Percentiles rank a stretch among this genome's conserved stretches.
phyloP scores from a whole-genome alignment of 208 protist genomes.

The Lotmaria passim region DNA sequence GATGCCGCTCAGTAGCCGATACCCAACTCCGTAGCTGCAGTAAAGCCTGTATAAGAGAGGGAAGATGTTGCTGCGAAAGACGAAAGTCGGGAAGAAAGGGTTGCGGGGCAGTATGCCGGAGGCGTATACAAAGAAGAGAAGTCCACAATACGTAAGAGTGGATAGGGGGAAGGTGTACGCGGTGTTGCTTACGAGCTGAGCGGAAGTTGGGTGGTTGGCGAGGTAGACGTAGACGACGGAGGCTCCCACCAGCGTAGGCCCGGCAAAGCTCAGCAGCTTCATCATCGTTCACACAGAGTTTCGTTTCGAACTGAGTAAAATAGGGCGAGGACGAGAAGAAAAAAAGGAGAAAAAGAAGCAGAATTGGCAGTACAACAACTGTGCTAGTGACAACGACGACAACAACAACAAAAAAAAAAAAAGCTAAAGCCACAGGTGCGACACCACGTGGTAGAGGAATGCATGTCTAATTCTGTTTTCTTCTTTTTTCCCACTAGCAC shows the following conservation, averaged over 20 bases:
- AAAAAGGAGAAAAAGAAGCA: slow-evolving; percentile 4
- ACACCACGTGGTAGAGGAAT: neutral
- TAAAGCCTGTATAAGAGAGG: slow-evolving; percentile 71
- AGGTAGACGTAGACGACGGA: slow-evolving; percentile 40
- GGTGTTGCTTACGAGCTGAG: slow-evolving; percentile 4
- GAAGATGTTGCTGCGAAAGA: slow-evolving; percentile 73
- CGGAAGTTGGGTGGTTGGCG: slow-evolving; percentile 27
- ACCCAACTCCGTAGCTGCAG: slow-evolving; percentile 70
- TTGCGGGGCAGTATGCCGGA: slow-evolving; percentile 56
- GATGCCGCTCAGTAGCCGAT: slow-evolving; percentile 47
- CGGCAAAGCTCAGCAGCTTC: slow-evolving; percentile 16
- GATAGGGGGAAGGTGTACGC: slow-evolving; percentile 29
- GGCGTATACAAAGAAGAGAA: slow-evolving; percentile 46
- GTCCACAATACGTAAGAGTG: slow-evolving; percentile 28
- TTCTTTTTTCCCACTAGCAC: neutral
- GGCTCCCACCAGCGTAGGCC: slow-evolving; percentile 33
- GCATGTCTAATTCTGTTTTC: neutral
- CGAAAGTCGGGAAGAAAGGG: slow-evolving; percentile 54
- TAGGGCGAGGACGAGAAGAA: slow-evolving; percentile 6
- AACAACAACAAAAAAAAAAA: neutral
- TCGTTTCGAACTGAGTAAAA: neutral
- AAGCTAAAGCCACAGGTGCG: neutral
- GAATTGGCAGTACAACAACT: no score
- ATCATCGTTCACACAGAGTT: neutral
- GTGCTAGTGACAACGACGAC: no score